Base-by-base conservation (phyloP, 1,284 basidiomycete species). In the Volvariella surrecta region DNA sequence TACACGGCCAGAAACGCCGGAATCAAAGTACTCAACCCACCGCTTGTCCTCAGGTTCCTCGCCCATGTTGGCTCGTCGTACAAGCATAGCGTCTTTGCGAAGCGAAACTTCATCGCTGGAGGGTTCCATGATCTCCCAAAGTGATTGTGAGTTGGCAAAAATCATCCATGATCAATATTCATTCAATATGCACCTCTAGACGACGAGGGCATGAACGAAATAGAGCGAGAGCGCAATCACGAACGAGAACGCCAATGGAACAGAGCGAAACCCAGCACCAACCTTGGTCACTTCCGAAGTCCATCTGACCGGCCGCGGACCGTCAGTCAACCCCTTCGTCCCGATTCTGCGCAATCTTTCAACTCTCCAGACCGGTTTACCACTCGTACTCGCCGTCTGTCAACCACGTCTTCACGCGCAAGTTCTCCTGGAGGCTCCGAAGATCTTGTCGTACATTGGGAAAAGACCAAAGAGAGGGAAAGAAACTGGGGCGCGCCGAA, bases 401-500 rank as follows among this genome's bases (percentile, higher is more conserved):
- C 67, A 11, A 54, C 61, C 19, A 59, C 56, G 4, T 57, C 60
- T 43, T 62, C 63, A 3, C 54, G 69, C 24, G 52, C 66, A 16
- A 62, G 59, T 34, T 74, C 75, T 7, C 67, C 71, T 22, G 57
- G 54, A 22, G 50, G 56, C 18, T 73, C 71, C 20, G 53, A 42
- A 9, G 59, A 64, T 19, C 62, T 66, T n/a, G 60, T 46, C 10
- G 34, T 35, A 35, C 55, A 59, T 2, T 50, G 58, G 22, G 66
- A 70, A 48, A 47, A 64, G 6, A 45, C 57, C 13, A 70, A 76
- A 42, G 53, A 67, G 51, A 56, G 62, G 32, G 64, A 66, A 52
- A 54, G 74, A 32, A 80, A 80, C 54, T 80, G 79, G 79, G 76
- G 74, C 54, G 68, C 76, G 3, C 71, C 70, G 11, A 67, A 64